Evolutionary conservation across 78 protist species (phyloP).

Genomic region (Ministeria vibrans): DNA sequence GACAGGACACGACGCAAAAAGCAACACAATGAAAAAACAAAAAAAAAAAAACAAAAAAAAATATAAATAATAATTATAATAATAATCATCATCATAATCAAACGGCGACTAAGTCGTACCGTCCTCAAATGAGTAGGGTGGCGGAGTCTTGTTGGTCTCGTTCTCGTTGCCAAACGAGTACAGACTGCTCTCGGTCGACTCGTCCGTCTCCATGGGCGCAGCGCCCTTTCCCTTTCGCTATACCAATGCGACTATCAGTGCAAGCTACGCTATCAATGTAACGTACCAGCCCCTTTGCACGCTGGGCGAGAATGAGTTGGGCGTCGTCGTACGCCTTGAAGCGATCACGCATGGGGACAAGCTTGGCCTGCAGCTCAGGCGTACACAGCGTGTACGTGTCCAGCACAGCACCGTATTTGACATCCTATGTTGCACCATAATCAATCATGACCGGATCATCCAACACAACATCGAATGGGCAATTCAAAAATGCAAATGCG

Average conservation of each 20-base stretch:
- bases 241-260: not conserved
- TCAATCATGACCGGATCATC: not conserved
- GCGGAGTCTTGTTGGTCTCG: not conserved
- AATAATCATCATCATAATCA: not conserved
- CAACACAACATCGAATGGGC: not conserved
- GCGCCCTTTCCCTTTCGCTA: not conserved
- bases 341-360: slow-evolving; percentile 45
- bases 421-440: slow-evolving; percentile 20
- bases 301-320: no score
- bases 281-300: not conserved
- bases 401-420: slow-evolving; percentile 56
- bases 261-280: not conserved
- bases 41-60: not conserved
- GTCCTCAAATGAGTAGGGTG: not conserved
- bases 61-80: no score
- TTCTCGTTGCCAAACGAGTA: not conserved
- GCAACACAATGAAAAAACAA: not conserved
- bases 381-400: slow-evolving; percentile 64
- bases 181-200: not conserved
- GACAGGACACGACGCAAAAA: not conserved
- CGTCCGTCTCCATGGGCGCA: not conserved
- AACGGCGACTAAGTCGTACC: not conserved
- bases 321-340: slow-evolving; percentile 38
- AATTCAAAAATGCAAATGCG: slow-evolving; percentile 1
- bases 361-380: slow-evolving; percentile 43